Evolutionary conservation across 2,329 filamentous ascomycete species (phyloP).

Genomic region (Onygenales sp.): DNA sequence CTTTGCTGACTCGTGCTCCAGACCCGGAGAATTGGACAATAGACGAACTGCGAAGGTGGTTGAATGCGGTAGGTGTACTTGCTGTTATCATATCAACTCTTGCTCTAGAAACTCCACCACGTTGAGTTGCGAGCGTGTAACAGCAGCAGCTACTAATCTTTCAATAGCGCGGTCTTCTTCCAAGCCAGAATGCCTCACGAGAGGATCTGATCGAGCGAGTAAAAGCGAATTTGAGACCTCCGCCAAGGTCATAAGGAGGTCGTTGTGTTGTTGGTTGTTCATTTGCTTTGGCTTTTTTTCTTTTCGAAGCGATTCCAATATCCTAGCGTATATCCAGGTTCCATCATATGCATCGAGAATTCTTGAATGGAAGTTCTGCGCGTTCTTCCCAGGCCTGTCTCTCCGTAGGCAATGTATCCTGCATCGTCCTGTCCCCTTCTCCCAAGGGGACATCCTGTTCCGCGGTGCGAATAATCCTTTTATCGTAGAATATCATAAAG

Average conservation of each 20-base stretch:
- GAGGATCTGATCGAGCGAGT: constrained; percentile 60
- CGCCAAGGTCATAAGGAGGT: constrained; percentile 19
- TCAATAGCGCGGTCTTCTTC: constrained; percentile 53
- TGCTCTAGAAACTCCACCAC: background rate
- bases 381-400: no score
- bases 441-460: no score
- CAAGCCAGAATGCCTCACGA: constrained; percentile 48
- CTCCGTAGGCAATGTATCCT: no score
- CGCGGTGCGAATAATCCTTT: no score
- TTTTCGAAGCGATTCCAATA: background rate
- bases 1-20: constrained; percentile 18
- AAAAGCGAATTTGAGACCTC: constrained; percentile 54
- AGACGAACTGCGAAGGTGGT: constrained; percentile 72
- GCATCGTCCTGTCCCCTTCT: no score
- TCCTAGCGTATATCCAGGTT: no score
- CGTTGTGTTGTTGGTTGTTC: background rate
- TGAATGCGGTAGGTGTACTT: constrained; percentile 54
- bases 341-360: no score
- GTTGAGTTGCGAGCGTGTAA: constrained; percentile 1
- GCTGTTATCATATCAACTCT: background rate
- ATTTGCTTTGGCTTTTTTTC: background rate
- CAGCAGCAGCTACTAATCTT: no score
- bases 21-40: constrained; percentile 65
- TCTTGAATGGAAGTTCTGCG: no score
- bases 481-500: background rate